A percentile compares a stretch with the other conserved stretches of the same genome.
These are phyloP conservation scores for Fomitopsis palustris DNA, from an alignment of 1,284 basidiomycete species.

Conservation along the genomic window DNA sequence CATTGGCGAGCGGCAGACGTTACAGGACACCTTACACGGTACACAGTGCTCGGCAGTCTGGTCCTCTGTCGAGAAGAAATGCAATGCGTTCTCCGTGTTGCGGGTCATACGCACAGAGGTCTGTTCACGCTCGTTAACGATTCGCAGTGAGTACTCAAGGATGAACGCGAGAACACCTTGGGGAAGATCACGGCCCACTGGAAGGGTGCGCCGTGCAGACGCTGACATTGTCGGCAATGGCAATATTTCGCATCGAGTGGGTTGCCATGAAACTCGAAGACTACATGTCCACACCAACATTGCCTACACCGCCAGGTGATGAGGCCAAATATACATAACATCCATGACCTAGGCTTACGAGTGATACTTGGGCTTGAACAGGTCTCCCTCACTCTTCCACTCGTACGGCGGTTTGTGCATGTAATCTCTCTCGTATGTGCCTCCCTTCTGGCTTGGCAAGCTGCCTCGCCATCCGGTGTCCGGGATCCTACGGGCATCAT, in stretches of 20 bases:
- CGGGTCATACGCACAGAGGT: slow-evolving; percentile 29
- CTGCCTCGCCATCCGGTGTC: slow-evolving; percentile 29
- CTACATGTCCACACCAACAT: slow-evolving; percentile 32
- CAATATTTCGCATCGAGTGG: slow-evolving; percentile 33
- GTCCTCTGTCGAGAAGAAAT: slow-evolving; percentile 31
- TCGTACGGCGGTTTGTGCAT: slow-evolving; percentile 31
- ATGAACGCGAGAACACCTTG: slow-evolving; percentile 17
- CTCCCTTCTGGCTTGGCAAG: slow-evolving; percentile 27
- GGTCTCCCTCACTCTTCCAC: slow-evolving; percentile 25
- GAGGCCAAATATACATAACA: not conserved
- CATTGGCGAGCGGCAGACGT: slow-evolving; percentile 30
- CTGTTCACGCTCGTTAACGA: slow-evolving; percentile 8
- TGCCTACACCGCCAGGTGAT: slow-evolving; percentile 11
- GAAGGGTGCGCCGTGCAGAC: slow-evolving; percentile 31
- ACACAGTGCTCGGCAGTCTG: slow-evolving; percentile 24
- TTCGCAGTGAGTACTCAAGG: no score
- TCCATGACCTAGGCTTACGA: slow-evolving; percentile 15
- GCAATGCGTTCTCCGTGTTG: slow-evolving; percentile 26
- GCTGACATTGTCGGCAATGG: slow-evolving; percentile 31
- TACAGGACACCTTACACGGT: slow-evolving; percentile 33
- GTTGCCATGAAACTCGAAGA: slow-evolving; percentile 31
- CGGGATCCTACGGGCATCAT: slow-evolving; percentile 14
- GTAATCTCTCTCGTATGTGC: slow-evolving; percentile 26
- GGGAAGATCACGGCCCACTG: slow-evolving; percentile 35
- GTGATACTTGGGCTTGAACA: slow-evolving; percentile 27